Base-by-base conservation (phyloP, 2,329 filamentous ascomycete species). In the Hypoxylon sp. region DNA sequence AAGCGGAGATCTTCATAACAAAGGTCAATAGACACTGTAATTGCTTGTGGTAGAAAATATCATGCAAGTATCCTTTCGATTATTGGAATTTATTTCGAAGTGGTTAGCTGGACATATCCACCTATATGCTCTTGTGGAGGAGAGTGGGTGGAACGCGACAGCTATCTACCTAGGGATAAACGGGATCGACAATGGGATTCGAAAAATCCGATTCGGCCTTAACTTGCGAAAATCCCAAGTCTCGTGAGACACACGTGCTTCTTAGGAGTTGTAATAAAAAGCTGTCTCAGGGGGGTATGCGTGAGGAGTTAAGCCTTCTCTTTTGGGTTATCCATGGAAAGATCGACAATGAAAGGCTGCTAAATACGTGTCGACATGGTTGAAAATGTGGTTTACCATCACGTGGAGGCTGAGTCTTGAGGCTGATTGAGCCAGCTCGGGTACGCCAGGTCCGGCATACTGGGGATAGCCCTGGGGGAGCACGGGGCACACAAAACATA, bases 351-450 rank as follows among this genome's bases (percentile, higher is more conserved):
- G 24, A n/a, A 22, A 53, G 19, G 37, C 24, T 24, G 29, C 19
- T 42, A n/a, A 14, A 29, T 54, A 13, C 13, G 47, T 44, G 53
- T 31, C 31, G 8, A 26, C 9, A 19, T 35, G 22, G 22, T 22
- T 33, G 39, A 22, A 13, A 13, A 44, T 44, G 17, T 11, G 17
- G 11, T 22, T 42, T n/a, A 6, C 33, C 2, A 5, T 67, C 65
- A 68, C 61, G 66, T 68, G 61, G 59, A 62, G 58, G 53, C 53
- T 50, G 66, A 62, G 37, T 48, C 35, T 64, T 65, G 61, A 68
- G 66, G 66, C 66, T 68, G 66, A 68, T 64, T 14, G 29, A 37
- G 39, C 24, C 44, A 37, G 35, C 22, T 10, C 22, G 10, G 8
- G 47, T 29, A 42, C 29, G 14, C 52, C 35, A 31, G 42, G 39